Percentiles rank a stretch among this genome's conserved stretches.
phyloP scores from a whole-genome alignment of 75 land plant genomes.

The Pinus albicaulis region DNA sequence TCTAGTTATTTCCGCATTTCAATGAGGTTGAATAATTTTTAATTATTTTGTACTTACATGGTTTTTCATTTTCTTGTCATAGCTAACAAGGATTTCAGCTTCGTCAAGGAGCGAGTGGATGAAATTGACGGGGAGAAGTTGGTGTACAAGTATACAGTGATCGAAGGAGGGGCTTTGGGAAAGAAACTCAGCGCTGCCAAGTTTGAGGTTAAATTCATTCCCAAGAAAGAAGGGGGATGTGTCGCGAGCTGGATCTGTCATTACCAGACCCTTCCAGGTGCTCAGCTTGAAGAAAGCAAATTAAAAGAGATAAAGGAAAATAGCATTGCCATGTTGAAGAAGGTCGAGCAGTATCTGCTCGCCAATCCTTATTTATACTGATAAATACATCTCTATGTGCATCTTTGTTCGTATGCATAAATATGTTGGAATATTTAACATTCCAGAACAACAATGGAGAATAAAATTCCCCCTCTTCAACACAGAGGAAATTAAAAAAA shows the following conservation, averaged over 20 bases:
- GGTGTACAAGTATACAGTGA: slow-evolving; percentile 1
- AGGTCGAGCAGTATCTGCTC: slow-evolving; percentile 29
- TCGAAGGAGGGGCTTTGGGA: background rate
- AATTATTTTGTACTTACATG: too few relatives aligned
- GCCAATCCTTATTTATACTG: slow-evolving; percentile 24
- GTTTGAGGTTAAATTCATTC: background rate
- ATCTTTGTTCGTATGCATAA: too few relatives aligned
- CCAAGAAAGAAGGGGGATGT: slow-evolving; percentile 12
- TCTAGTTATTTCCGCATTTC: too few relatives aligned
- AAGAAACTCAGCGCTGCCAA: background rate
- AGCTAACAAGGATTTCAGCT: too few relatives aligned
- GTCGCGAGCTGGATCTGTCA: background rate
- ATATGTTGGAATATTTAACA: too few relatives aligned
- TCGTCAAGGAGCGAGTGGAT: too few relatives aligned
- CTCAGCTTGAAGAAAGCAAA: slow-evolving; percentile 17
- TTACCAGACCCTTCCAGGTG: slow-evolving; percentile 1
- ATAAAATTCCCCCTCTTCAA: too few relatives aligned
- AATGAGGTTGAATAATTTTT: too few relatives aligned
- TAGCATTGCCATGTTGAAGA: slow-evolving; percentile 17
- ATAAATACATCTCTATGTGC: too few relatives aligned
- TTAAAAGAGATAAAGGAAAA: slow-evolving; percentile 16
- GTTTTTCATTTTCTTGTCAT: too few relatives aligned
- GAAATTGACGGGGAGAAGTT: slow-evolving; percentile 9
- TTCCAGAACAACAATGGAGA: too few relatives aligned
- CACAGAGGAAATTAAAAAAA: too few relatives aligned